Conservation (phyloP, 306 rosid species). For the Prunus davidiana region DNA sequence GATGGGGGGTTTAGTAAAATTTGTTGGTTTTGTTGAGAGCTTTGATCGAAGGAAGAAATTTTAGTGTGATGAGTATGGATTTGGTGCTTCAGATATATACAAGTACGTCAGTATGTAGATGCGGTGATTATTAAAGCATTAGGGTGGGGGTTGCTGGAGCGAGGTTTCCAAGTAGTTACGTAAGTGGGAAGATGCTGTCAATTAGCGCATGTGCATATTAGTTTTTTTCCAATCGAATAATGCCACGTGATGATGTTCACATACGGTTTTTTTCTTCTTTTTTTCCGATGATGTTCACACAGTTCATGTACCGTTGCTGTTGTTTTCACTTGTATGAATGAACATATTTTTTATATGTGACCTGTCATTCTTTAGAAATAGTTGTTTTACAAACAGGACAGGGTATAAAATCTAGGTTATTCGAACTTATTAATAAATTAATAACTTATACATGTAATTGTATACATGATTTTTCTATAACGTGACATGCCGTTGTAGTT, state of each 20-base stretch:
- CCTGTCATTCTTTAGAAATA: too few relatives aligned
- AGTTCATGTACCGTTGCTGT: too few relatives aligned
- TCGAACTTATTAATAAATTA: too few relatives aligned
- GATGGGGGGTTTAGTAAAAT: too few relatives aligned
- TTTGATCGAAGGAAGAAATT: background rate
- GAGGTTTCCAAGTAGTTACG: constrained; percentile 52
- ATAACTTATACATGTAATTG: too few relatives aligned
- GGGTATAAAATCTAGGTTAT: too few relatives aligned
- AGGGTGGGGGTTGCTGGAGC: background rate
- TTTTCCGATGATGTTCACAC: background rate
- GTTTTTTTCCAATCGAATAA: constrained; percentile 10
- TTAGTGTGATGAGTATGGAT: background rate
- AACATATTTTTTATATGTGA: too few relatives aligned
- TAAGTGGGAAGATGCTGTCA: constrained; percentile 65
- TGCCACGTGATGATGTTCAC: constrained; percentile 11
- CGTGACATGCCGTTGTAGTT: too few relatives aligned
- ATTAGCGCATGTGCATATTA: constrained; percentile 33
- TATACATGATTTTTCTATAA: too few relatives aligned
- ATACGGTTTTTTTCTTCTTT: background rate
- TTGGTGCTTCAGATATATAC: background rate
- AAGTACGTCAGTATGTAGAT: background rate
- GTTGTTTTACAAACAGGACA: too few relatives aligned
- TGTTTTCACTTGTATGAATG: too few relatives aligned
- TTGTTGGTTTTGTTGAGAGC: background rate
- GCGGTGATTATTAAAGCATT: background rate